A percentile compares a stretch with the other conserved stretches of the same genome.
These are phyloP conservation scores for Colletotrichum paranaense DNA, from an alignment of 2,329 filamentous ascomycete species.

Conservation along the genomic window DNA sequence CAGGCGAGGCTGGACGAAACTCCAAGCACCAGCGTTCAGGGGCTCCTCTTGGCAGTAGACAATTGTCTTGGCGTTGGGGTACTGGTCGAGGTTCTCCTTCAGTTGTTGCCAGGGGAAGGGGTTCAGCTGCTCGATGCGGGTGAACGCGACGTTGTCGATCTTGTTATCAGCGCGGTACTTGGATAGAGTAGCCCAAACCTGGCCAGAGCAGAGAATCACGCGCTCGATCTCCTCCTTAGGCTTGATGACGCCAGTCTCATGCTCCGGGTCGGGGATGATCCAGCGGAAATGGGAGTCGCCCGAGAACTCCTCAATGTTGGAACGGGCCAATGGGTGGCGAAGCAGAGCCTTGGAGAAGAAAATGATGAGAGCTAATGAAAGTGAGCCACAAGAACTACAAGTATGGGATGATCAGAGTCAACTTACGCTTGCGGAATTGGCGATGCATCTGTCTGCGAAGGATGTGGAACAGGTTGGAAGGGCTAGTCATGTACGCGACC, in stretches of 20 bases:
- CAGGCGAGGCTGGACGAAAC: conserved; percentile 95
- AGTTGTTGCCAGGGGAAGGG: conserved; percentile 99
- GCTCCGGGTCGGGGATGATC: conserved; percentile 93
- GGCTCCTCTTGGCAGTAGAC: conserved; percentile 99
- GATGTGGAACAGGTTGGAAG: conserved; percentile 95
- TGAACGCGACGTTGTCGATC: conserved; percentile 91
- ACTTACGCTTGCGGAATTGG: conserved; percentile 98
- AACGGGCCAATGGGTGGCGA: conserved; percentile 92
- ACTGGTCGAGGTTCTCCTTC: conserved; percentile 94
- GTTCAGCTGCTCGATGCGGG: conserved; percentile 96
- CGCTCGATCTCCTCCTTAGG: conserved; percentile 89
- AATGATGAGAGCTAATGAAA: conserved; percentile 79
- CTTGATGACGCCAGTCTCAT: conserved; percentile 80
- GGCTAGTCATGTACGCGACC: conserved; percentile 96
- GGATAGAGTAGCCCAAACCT: conserved; percentile 90
- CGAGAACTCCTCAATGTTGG: conserved; percentile 88
- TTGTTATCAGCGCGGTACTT: conserved; percentile 91
- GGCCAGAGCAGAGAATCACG: conserved; percentile 92
- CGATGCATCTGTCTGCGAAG: conserved; percentile 98
- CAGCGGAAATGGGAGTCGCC: conserved; percentile 94
- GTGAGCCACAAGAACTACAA: conserved; percentile 39
- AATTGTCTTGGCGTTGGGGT: conserved; percentile 97
- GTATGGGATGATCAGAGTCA: conserved; percentile 4
- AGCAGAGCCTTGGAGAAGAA: conserved; percentile 99
- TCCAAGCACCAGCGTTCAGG: conserved; percentile 96